These are phyloP conservation scores for Talaromyces sp. DNA, from an alignment of 2,329 filamentous ascomycete species.

Conservation along the genomic window DNA sequence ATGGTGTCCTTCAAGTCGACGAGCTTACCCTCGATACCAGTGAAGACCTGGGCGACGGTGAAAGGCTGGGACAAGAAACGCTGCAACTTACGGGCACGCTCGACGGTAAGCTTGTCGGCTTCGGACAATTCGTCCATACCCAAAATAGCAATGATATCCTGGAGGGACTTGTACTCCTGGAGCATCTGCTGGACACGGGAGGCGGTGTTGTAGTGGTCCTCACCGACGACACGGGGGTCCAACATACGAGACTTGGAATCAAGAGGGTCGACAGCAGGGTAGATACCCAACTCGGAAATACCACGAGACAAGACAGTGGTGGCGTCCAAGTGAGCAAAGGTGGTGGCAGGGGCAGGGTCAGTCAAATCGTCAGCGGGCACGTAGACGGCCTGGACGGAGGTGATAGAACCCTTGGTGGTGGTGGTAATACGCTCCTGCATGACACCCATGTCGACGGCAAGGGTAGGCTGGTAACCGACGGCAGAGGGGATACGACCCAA, in stretches of 20 bases:
- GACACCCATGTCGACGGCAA: conserved; percentile 96
- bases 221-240: conserved; percentile 95
- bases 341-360: conserved; percentile 98
- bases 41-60: conserved; percentile 71
- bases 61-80: conserved; percentile 99
- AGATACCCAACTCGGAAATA: conserved; percentile 99
- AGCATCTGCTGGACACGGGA: conserved; percentile 97
- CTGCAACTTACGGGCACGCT: conserved; percentile 99
- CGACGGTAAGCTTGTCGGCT: conserved; percentile 98
- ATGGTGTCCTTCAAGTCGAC: conserved; percentile 99
- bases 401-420: conserved; percentile 99
- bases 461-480: conserved; percentile 99
- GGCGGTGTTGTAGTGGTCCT: conserved; percentile 96
- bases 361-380: conserved; percentile 99
- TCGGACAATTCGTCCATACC: conserved; percentile 99
- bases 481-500: conserved; percentile 99
- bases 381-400: conserved; percentile 99
- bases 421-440: conserved; percentile 99
- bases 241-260: conserved; percentile 99
- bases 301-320: conserved; percentile 99
- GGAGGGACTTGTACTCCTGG: conserved; percentile 99
- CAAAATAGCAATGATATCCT: conserved; percentile 99
- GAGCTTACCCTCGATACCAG: conserved; percentile 88
- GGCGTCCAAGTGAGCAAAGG: conserved; percentile 99
- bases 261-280: conserved; percentile 98